Base-by-base conservation (phyloP, 306 rosid genomes). In the Begonia loranthoides region DNA sequence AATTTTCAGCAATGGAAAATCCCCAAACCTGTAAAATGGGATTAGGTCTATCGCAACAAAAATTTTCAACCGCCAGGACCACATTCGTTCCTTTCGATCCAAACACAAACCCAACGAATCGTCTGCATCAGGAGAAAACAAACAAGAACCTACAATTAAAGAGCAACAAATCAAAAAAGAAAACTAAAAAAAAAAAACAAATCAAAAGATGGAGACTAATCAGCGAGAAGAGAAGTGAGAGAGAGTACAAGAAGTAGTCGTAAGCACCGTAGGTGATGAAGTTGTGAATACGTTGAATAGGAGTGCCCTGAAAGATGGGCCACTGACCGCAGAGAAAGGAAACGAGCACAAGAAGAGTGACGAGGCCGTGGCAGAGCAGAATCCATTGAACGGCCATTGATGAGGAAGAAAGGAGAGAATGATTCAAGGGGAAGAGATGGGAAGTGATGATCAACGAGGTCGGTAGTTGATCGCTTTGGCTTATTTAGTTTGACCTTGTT, bases 261-360 rank as follows among this genome's bases (percentile, higher is more conserved):
- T 78, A 82, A 57, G 85, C 83, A 54, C 87, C 99, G 74, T 34
- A 90, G 69, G 84, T 78, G 60, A 90, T 64, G 59, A 82, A 90
- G 38, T 39, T 12, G 68, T 86, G 76, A 52, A 90, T 61, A 64
- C 95, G 87, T 59, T 74, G 75, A 54, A 90, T 73, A 67, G 82
- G 80, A 47, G 99, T 90, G 71, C 86, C 86, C 13, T 82, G 64
- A 49, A 90, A 82, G 81, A 90, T 90, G 54, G 95, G 85, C 99
- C 99, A 90, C 12, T 83, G 85, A 41, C 99, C 99, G 52, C 99
- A 90, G 40, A 90, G 94, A 72, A 86, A 80, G 6, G 99, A 82
- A 2, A 86, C 64, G 2, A 86, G 66, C 2, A 86, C 73, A 4
- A 85, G 11, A 33, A 79, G 58, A 2, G 94, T 82, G 6, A 78